Conservation (phyloP, 352 stramenopile species). For the Globisporangium echinulatum region DNA sequence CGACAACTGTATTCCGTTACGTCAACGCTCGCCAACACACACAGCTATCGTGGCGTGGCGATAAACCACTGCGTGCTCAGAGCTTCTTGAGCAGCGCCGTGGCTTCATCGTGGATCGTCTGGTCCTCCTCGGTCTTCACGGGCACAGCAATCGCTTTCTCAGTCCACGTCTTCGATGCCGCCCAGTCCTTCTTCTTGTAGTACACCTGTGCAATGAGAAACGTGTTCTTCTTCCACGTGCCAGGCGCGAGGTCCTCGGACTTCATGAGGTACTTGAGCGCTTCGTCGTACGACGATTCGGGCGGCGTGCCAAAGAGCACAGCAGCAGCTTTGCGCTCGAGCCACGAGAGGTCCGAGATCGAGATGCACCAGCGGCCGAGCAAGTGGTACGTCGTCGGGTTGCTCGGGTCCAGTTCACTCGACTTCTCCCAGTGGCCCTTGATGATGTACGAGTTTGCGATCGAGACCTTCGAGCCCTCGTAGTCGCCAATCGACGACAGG, state of each 20-base stretch:
- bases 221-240: conserved; percentile 83
- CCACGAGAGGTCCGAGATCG: conserved; percentile 81
- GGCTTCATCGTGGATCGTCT: conserved; percentile 65
- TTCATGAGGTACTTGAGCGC: conserved; percentile 69
- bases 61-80: no score
- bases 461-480: conserved; percentile 80
- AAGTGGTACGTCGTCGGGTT: conserved; percentile 76
- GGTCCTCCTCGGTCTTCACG: conserved; percentile 53
- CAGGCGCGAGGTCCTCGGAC: conserved; percentile 61
- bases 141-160: conserved; percentile 62
- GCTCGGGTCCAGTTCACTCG: conserved; percentile 60
- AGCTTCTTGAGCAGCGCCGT: conserved; percentile 58
- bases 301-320: conserved; percentile 75
- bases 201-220: conserved; percentile 79
- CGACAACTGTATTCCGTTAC: no score
- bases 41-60: no score
- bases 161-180: conserved; percentile 61
- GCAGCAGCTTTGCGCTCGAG: conserved; percentile 78
- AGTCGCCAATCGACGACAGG: conserved; percentile 75
- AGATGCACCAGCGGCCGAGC: conserved; percentile 79
- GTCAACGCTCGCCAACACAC: no score
- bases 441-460: conserved; percentile 82
- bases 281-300: conserved; percentile 78
- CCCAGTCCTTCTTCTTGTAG: conserved; percentile 68
- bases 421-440: conserved; percentile 76